Evolutionary conservation across 78 protist species (phyloP).

Genomic region (Dictyostelium brefeldianum): DNA sequence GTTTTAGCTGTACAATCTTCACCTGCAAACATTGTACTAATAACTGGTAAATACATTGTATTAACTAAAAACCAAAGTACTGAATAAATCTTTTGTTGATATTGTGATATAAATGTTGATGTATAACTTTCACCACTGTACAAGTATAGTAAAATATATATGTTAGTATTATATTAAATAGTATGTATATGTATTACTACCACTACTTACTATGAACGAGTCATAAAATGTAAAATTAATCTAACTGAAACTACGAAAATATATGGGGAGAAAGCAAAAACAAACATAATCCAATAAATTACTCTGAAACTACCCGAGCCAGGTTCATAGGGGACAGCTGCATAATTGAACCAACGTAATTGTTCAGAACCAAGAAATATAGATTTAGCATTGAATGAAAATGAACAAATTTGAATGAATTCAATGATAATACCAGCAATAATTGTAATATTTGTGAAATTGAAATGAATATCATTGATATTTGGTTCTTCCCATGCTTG

Average conservation of each 20-base stretch:
- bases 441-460: slow-evolving; percentile 41
- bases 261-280: slow-evolving; percentile 66
- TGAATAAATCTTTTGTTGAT: slow-evolving; percentile 63
- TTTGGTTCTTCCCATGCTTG: slow-evolving; percentile 66
- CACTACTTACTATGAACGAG: slow-evolving; percentile 49
- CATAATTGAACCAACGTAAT: slow-evolving; percentile 31
- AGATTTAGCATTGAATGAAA: slow-evolving; percentile 14
- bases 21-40: slow-evolving; percentile 73
- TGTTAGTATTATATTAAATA: no score
- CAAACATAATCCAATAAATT: slow-evolving; percentile 75
- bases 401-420: slow-evolving; percentile 62
- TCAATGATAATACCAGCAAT: slow-evolving; percentile 66
- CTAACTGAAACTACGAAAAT: slow-evolving; percentile 58
- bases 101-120: slow-evolving; percentile 19
- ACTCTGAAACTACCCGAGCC: slow-evolving; percentile 35
- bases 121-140: slow-evolving; percentile 60
- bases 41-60: slow-evolving; percentile 74
- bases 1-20: slow-evolving; percentile 45
- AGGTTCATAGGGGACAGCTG: slow-evolving; percentile 29
- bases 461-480: slow-evolving; percentile 30
- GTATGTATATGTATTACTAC: no score
- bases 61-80: slow-evolving; percentile 70
- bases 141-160: neutral
- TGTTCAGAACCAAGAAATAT: slow-evolving; percentile 25
- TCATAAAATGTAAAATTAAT: slow-evolving; percentile 46